phyloP scores from a whole-genome alignment of 1,284 basidiomycete genomes.

The Pseudozyma flocculosa region DNA sequence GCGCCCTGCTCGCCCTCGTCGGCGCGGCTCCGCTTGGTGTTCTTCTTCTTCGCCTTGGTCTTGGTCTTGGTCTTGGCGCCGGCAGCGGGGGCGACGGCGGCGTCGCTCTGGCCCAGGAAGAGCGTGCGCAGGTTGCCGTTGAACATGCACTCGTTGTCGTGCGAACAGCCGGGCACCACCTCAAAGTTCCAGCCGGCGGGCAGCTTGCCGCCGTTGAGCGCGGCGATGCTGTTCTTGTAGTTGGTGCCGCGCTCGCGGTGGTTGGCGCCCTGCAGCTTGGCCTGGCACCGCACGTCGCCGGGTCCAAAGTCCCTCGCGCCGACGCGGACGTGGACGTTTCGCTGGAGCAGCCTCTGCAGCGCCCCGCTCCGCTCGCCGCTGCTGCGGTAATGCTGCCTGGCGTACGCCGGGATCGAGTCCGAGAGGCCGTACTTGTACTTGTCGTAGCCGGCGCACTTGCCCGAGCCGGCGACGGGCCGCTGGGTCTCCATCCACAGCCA shows the following conservation, averaged over 20 bases:
- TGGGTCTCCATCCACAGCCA: conserved; percentile 17
- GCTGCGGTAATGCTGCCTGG: conserved; percentile 8
- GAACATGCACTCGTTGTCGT: conserved; percentile 26
- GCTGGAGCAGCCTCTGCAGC: not conserved
- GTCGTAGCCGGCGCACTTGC: conserved; percentile 7
- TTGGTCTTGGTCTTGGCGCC: conserved; percentile 34
- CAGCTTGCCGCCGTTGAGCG: not conserved
- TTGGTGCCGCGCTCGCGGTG: conserved; percentile 22
- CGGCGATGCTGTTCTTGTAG: conserved; percentile 5
- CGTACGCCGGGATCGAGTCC: conserved; percentile 15
- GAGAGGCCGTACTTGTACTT: conserved; percentile 24
- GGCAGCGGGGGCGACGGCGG: conserved; percentile 18
- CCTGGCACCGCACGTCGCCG: conserved; percentile 34
- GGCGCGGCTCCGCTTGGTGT: conserved; percentile 1
- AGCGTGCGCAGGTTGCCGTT: conserved; percentile 23
- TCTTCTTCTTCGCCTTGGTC: conserved; percentile 33
- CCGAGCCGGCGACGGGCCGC: conserved; percentile 5
- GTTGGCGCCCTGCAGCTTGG: conserved; percentile 18
- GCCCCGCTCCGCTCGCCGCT: conserved; percentile 6
- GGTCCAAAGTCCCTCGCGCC: conserved; percentile 23
- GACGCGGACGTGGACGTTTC: conserved; percentile 17
- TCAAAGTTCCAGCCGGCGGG: not conserved
- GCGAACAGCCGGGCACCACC: not conserved
- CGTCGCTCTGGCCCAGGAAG: conserved; percentile 31
- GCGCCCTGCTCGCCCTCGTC: too few species aligned